A percentile compares a stretch with the other conserved stretches of the same genome.
Evolutionary conservation across 257 asterid genomes (phyloP).

Genomic region (Solanum peruvianum): DNA sequence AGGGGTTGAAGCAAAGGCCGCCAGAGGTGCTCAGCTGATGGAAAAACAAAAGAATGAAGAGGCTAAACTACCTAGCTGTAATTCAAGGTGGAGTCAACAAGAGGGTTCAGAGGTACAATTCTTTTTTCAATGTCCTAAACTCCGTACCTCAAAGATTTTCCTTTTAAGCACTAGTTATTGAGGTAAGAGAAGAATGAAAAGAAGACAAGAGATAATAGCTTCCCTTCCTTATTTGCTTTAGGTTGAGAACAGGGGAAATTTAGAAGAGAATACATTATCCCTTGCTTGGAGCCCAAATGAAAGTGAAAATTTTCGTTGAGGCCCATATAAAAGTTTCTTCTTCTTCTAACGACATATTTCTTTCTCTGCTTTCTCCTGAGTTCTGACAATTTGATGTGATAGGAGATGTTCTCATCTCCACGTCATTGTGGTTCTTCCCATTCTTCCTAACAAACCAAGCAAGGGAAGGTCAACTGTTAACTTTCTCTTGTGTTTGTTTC

Average conservation of each 20-base stretch:
- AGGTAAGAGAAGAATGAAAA: neutral
- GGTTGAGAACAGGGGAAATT: neutral
- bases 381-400: neutral
- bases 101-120: constrained; percentile 81
- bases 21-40: constrained; percentile 85
- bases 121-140: neutral
- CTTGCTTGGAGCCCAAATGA: neutral
- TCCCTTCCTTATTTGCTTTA: neutral
- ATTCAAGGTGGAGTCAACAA: constrained; percentile 85
- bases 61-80: constrained; percentile 67
- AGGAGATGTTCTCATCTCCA: neutral
- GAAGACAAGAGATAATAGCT: neutral
- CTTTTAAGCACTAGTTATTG: neutral
- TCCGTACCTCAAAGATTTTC: neutral
- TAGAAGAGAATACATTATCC: neutral
- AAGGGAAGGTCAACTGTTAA: neutral
- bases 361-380: neutral
- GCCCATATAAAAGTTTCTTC: neutral
- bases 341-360: neutral
- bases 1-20: constrained; percentile 89
- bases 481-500: neutral
- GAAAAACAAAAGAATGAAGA: constrained; percentile 82
- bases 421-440: neutral
- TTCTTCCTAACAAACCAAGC: neutral
- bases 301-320: neutral